phyloP scores from a whole-genome alignment of 176 grass and related monocot species.

The Zizania latifolia region DNA sequence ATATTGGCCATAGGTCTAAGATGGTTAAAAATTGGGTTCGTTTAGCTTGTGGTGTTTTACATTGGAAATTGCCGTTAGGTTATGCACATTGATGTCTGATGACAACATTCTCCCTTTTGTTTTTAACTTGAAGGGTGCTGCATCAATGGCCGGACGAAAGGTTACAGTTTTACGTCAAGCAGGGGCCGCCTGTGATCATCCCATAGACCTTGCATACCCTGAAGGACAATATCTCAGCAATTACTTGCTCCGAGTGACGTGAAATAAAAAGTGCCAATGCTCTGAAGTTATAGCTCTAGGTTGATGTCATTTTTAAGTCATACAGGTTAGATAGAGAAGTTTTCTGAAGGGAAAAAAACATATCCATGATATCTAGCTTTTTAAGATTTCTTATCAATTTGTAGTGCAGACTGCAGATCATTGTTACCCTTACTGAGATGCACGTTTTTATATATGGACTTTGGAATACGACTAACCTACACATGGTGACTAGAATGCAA shows the following conservation, averaged over 20 bases:
- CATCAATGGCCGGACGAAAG: slow-evolving; percentile 60
- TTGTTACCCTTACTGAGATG: neutral
- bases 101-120: neutral
- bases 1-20: neutral
- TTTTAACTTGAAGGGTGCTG: slow-evolving; percentile 63
- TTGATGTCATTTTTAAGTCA: slow-evolving; percentile 1
- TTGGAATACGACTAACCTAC: neutral
- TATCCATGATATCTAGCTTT: neutral
- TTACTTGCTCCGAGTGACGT: slow-evolving; percentile 70
- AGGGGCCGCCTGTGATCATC: slow-evolving; percentile 79
- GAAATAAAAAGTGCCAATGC: slow-evolving; percentile 11
- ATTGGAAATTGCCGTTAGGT: neutral
- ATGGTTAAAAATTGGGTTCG: neutral
- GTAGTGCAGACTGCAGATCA: neutral
- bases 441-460: neutral
- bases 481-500: neutral
- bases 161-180: slow-evolving; percentile 85
- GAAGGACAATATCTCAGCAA: slow-evolving; percentile 88
- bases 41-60: neutral
- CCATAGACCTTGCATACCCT: slow-evolving; percentile 70
- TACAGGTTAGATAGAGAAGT: neutral
- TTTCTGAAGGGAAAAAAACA: neutral
- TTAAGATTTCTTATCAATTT: neutral
- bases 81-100: neutral
- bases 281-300: neutral